phyloP scores from a whole-genome alignment of 1,284 basidiomycete genomes.

The Ceratobasidium sp. region DNA sequence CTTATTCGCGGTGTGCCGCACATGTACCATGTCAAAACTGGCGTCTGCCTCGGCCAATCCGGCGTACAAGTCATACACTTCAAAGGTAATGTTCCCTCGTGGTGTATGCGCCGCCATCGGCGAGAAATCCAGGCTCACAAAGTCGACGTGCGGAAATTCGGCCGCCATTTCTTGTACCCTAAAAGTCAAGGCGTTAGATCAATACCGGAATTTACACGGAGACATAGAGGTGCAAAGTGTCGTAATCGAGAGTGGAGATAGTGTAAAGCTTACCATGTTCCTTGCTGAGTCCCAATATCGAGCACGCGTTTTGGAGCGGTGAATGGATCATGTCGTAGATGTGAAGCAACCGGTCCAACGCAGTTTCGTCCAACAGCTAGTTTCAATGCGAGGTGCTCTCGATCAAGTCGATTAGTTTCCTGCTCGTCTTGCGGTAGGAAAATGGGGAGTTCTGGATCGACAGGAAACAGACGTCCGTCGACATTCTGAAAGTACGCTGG shows the following conservation, averaged over 20 bases:
- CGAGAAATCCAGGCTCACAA: constrained; percentile 28
- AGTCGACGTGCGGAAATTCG: constrained; percentile 28
- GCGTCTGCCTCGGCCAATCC: constrained; percentile 12
- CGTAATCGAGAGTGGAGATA: background rate
- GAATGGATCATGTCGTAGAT: constrained; percentile 16
- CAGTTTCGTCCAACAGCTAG: constrained; percentile 10
- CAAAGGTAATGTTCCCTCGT: constrained; percentile 23
- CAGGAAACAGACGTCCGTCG: constrained; percentile 16
- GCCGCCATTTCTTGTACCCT: constrained; percentile 34
- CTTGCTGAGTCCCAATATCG: constrained; percentile 22
- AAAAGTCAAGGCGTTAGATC: background rate
- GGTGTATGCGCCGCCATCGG: constrained; percentile 36
- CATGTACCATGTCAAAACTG: constrained; percentile 27
- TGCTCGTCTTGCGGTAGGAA: constrained; percentile 28
- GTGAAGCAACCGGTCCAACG: constrained; percentile 10
- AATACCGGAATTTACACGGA: background rate
- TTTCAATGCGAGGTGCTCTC: constrained; percentile 14
- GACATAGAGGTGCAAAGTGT: background rate
- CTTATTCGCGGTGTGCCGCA: constrained; percentile 25
- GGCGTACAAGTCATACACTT: constrained; percentile 23
- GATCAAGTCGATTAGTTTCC: constrained; percentile 15
- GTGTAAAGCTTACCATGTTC: constrained; percentile 19
- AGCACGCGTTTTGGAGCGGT: constrained; percentile 15
- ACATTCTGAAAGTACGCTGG: constrained; percentile 17
- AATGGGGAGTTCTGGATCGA: constrained; percentile 14